Base-by-base conservation (phyloP, 2,329 filamentous ascomycete species). In the Microascus cirrosus region DNA sequence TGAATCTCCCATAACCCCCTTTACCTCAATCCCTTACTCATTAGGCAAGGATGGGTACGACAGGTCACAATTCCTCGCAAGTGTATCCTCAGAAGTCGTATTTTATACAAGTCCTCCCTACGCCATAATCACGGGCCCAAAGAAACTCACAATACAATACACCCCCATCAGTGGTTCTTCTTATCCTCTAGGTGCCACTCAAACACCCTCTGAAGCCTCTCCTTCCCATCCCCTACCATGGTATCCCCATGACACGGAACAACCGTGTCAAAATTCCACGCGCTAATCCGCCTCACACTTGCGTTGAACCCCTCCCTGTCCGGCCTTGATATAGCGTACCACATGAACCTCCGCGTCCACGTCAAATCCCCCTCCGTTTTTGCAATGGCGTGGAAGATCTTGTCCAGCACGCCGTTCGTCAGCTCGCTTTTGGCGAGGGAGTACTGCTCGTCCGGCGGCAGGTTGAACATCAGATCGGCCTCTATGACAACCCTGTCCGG, bases 181-280 rank as follows among this genome's bases (percentile, higher is more conserved):
- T 53, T 25, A 13, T 18, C 52, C 10, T 67, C 74, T 67, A 95
- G 69, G 74, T 95, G 89, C 91, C 92, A 96, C 65, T 81, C 80
- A 72, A 95, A 90, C 13, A 95, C 78, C 70, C 88, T 89, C 65
- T 80, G 75, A 63, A 93, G 95, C 18, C 89, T 76, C 12, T 79
- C 80, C 77, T 95, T 96, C 11, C 81, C 91, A 61, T 76, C 70
- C 1, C 74, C 77, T 69, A 94, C 86, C 63, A 97, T 84, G 18
- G 89, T 85, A 73, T 99, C 94, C 10, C 94, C 94, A 72, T 99
- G 94, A 69, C 93, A 97, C 0, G 93, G 91, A 60, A 99, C 85
- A 55, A 97, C 78, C 45, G 85, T 85, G 62, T 86, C 82, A 68
- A 96, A 96, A 59, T 93, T 86, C 93, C 93, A 99, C 58, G 71